Evolutionary conservation across 1,284 basidiomycete species (phyloP).

Genomic region (Cutaneotrichosporon dermatis): DNA sequence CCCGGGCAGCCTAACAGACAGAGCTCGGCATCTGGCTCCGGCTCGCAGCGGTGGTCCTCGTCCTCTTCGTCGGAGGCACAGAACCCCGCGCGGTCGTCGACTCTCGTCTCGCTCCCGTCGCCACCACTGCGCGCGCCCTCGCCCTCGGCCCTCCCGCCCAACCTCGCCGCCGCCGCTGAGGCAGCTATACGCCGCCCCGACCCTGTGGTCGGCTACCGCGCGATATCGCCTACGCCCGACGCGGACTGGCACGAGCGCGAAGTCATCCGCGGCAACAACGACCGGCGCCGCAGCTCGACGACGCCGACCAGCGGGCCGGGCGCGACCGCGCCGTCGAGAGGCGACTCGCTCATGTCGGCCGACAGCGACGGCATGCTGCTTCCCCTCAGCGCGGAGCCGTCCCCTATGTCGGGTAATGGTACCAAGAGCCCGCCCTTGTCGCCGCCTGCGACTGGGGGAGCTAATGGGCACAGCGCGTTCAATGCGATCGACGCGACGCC

Average conservation of each 20-base stretch:
- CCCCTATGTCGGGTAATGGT: no score
- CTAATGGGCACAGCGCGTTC: background rate
- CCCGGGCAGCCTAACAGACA: background rate
- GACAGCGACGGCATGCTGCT: constrained; percentile 29
- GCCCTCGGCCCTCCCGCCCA: background rate
- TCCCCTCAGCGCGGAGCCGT: background rate
- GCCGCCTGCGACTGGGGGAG: background rate
- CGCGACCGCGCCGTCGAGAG: background rate
- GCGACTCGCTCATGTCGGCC: constrained; percentile 19
- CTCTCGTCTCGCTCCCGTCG: background rate
- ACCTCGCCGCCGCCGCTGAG: background rate
- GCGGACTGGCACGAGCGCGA: constrained; percentile 5
- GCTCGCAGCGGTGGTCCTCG: background rate
- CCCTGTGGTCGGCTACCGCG: constrained; percentile 19
- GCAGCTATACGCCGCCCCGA: constrained; percentile 31
- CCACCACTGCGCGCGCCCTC: background rate
- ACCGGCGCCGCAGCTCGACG: constrained; percentile 5
- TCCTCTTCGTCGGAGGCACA: background rate
- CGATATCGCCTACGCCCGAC: constrained; percentile 2
- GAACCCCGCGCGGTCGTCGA: background rate
- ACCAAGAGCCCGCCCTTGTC: background rate
- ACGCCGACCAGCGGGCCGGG: background rate
- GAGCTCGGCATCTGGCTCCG: background rate
- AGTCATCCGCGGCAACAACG: constrained; percentile 10
- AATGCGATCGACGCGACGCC: background rate